phyloP scores from a whole-genome alignment of 1,284 basidiomycete genomes.

The Marasmius fiardii region DNA sequence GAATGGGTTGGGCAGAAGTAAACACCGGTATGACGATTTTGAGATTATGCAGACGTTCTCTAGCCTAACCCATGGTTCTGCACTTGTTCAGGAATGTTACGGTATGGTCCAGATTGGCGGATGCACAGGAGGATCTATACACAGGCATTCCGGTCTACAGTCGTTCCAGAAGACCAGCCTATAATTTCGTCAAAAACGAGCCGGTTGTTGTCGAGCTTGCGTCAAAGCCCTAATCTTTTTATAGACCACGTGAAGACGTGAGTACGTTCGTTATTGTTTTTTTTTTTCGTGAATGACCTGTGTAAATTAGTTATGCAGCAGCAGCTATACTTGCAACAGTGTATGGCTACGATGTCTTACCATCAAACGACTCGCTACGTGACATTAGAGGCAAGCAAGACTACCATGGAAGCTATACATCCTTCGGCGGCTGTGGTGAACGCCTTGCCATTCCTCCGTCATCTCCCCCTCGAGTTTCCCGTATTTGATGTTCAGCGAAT shows the following conservation, averaged over 20 bases:
- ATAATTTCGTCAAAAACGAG: constrained; percentile 28
- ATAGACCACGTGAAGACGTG: constrained; percentile 22
- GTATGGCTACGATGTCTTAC: constrained; percentile 6
- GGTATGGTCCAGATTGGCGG: constrained; percentile 40
- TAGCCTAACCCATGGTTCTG: constrained; percentile 35
- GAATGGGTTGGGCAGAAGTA: no score
- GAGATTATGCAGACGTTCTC: no score
- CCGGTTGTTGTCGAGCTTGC: neutral
- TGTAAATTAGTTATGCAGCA: constrained; percentile 1
- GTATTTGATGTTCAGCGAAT: constrained; percentile 4
- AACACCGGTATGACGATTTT: no score
- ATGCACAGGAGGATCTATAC: constrained; percentile 33
- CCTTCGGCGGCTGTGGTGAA: constrained; percentile 23
- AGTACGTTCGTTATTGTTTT: neutral
- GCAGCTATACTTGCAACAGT: constrained; percentile 2
- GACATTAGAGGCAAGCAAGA: constrained; percentile 13
- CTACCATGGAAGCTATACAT: constrained; percentile 12
- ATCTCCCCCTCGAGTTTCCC: constrained; percentile 14
- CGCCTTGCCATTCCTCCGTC: constrained; percentile 21
- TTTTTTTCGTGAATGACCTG: neutral
- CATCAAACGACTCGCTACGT: constrained; percentile 18
- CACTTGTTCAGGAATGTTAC: constrained; percentile 25
- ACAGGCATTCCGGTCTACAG: constrained; percentile 26
- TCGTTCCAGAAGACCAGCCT: constrained; percentile 22
- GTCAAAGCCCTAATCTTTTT: constrained; percentile 10